These are phyloP conservation scores for Chlorophyllum brunneum DNA, from an alignment of 768 basidiomycete species.

Conservation along the genomic window DNA sequence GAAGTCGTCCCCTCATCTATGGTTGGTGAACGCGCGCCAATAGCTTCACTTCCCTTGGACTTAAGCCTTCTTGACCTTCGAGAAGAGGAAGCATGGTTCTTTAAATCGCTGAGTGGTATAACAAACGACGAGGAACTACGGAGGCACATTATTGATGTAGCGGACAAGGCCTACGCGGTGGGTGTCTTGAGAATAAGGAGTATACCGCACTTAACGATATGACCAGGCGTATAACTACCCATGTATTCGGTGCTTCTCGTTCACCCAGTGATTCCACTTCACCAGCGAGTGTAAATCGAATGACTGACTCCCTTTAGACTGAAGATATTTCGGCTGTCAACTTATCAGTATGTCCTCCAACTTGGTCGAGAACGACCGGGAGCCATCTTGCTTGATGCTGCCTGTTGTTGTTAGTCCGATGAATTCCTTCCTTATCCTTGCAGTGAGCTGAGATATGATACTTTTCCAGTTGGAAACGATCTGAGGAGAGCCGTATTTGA, in stretches of 20 bases:
- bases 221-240: slow-evolving; percentile 28
- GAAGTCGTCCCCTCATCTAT: no score
- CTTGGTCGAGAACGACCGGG: slow-evolving; percentile 21
- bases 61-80: slow-evolving; percentile 23
- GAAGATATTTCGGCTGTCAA: slow-evolving; percentile 31
- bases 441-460: slow-evolving; percentile 14
- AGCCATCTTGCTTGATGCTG: slow-evolving; percentile 37
- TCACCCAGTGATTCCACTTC: slow-evolving; percentile 24
- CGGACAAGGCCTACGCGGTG: slow-evolving; percentile 30
- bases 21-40: neutral
- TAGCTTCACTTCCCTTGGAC: slow-evolving; percentile 18
- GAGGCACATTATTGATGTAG: slow-evolving; percentile 32
- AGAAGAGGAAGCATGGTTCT: slow-evolving; percentile 27
- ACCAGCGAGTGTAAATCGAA: neutral
- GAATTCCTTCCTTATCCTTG: neutral
- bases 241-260: slow-evolving; percentile 33
- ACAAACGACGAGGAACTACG: slow-evolving; percentile 31
- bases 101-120: slow-evolving; percentile 33
- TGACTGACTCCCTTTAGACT: slow-evolving; percentile 14
- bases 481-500: slow-evolving; percentile 33
- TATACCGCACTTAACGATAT: slow-evolving; percentile 20
- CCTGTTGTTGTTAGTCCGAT: slow-evolving; percentile 33
- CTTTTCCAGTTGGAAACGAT: slow-evolving; percentile 32
- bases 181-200: neutral
- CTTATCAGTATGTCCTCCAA: slow-evolving; percentile 26